phyloP scores from a whole-genome alignment of 2,329 filamentous ascomycete species.

The Arthroderma sp. region DNA sequence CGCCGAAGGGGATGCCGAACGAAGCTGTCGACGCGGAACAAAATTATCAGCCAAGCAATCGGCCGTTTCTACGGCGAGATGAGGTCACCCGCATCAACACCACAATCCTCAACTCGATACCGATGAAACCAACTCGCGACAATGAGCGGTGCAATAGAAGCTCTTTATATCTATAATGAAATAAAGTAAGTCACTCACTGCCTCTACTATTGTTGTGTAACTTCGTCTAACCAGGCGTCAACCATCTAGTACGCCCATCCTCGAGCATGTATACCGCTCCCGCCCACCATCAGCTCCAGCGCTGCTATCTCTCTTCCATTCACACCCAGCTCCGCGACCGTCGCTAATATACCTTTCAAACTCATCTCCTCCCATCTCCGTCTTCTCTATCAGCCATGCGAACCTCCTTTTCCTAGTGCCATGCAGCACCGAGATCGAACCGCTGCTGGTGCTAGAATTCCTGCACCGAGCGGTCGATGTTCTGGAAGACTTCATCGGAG shows the following conservation, averaged over 20 bases:
- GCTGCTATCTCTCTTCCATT: constrained; percentile 75
- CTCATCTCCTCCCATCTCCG: constrained; percentile 69
- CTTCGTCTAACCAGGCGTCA: constrained; percentile 11
- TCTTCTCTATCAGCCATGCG: constrained; percentile 79
- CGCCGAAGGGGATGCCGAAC: too few relatives aligned
- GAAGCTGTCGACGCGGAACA: too few relatives aligned
- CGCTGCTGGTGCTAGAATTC: constrained; percentile 83
- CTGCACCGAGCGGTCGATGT: constrained; percentile 85
- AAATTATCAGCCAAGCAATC: too few relatives aligned
- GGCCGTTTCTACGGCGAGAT: too few relatives aligned
- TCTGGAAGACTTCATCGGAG: constrained; percentile 85
- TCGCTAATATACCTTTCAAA: constrained; percentile 75
- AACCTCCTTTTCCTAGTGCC: constrained; percentile 78
- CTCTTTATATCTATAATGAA: constrained; percentile 94
- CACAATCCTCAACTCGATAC: too few relatives aligned
- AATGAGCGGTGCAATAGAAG: constrained; percentile 84
- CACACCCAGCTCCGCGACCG: constrained; percentile 66
- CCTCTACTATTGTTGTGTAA: constrained; percentile 4
- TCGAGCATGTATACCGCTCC: constrained; percentile 78
- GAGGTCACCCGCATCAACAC: too few relatives aligned
- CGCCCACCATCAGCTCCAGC: constrained; percentile 63
- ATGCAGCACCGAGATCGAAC: constrained; percentile 74
- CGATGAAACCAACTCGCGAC: constrained; percentile 19
- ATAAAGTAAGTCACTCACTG: constrained; percentile 52
- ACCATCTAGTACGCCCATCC: constrained; percentile 58